phyloP scores from a whole-genome alignment of 2,329 filamentous ascomycete species.

The Plectosphaerella sp. region DNA sequence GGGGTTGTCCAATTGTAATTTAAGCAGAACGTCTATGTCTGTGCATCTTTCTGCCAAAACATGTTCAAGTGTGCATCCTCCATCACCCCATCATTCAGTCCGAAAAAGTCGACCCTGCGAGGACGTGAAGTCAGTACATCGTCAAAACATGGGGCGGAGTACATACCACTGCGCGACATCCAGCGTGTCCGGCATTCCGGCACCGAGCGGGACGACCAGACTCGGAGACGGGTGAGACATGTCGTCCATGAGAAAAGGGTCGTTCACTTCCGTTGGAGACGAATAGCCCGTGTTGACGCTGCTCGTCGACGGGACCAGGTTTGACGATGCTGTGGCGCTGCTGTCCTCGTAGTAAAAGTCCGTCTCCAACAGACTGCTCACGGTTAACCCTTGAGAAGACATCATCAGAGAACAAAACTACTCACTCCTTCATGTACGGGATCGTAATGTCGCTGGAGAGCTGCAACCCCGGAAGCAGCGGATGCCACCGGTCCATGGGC shows the following conservation, averaged over 20 bases:
- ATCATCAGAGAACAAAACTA: not conserved
- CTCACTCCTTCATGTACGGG: conserved; percentile 1
- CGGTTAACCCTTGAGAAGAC: not conserved
- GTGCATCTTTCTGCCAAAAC: no score
- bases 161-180: not conserved
- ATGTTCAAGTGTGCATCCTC: no score
- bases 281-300: not conserved
- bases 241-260: not conserved
- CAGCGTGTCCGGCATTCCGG: not conserved
- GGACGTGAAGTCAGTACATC: not conserved
- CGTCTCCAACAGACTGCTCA: not conserved
- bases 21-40: no score
- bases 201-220: not conserved
- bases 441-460: conserved; percentile 2
- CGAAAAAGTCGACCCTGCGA: not conserved
- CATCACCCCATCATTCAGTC: not conserved
- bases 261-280: not conserved
- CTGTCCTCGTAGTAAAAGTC: not conserved
- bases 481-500: not conserved
- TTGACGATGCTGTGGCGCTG: not conserved
- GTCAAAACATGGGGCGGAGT: not conserved
- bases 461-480: not conserved
- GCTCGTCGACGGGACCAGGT: not conserved
- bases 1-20: no score
- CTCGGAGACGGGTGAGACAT: not conserved